Conservation (phyloP, 75 land plant genomes). For the Selaginella moellendorffii region DNA sequence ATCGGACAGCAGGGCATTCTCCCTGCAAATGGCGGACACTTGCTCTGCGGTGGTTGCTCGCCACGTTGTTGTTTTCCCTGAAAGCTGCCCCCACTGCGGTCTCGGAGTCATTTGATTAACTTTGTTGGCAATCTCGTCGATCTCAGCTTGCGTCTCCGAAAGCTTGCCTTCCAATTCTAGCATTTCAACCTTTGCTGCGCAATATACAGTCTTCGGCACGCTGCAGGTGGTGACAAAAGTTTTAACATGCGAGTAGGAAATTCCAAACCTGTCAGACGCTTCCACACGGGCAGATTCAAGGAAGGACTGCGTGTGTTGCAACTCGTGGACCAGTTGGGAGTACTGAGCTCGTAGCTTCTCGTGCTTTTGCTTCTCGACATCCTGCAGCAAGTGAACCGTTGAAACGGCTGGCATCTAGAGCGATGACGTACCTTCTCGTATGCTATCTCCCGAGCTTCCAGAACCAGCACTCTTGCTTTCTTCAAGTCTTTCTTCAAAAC, state of each 20-base stretch:
- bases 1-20: conserved; percentile 1
- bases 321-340: background rate
- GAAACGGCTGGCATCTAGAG: background rate
- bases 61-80: background rate
- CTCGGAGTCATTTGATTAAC: background rate
- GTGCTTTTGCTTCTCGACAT: background rate
- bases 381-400: background rate
- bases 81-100: background rate
- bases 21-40: background rate
- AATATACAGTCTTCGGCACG: conserved; percentile 14
- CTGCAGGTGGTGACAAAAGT: background rate
- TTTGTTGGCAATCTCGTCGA: background rate
- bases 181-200: conserved; percentile 9
- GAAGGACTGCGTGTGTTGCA: background rate
- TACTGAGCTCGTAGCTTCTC: background rate
- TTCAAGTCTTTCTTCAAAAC: background rate
- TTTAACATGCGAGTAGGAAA: background rate
- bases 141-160: background rate
- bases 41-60: conserved; percentile 3
- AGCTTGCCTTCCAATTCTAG: conserved; percentile 7
- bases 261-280: background rate
- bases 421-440: background rate
- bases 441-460: background rate
- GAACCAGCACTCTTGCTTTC: background rate
- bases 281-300: background rate